Percentiles rank a stretch among this genome's conserved stretches.
Evolutionary conservation across 2,329 filamentous ascomycete genomes (phyloP).

Genomic region (Geosmithia morbida): DNA sequence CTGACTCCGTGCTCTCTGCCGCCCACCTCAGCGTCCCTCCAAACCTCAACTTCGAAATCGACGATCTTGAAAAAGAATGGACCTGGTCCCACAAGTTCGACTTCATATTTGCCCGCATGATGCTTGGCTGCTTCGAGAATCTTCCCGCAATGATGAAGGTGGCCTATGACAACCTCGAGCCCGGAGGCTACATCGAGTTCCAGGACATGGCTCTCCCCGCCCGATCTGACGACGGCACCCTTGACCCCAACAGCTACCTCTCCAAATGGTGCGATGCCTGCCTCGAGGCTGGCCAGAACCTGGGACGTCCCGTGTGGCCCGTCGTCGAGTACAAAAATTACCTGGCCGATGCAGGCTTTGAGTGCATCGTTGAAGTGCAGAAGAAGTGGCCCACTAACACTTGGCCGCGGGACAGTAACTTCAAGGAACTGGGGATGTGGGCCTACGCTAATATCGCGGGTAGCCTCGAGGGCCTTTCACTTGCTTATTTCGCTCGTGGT

Average conservation of each 20-base stretch:
- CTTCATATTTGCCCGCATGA: conserved; percentile 9
- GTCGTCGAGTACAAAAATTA: conserved; percentile 11
- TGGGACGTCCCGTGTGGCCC: conserved; percentile 12
- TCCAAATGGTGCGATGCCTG: conserved; percentile 13
- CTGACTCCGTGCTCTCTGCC: neutral
- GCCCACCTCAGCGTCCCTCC: conserved; percentile 7
- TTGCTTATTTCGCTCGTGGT: conserved; percentile 13
- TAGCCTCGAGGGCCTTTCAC: conserved; percentile 12
- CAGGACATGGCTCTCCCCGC: conserved; percentile 6
- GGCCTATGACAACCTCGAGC: conserved; percentile 7
- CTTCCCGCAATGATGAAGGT: conserved; percentile 8
- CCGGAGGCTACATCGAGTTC: conserved; percentile 10
- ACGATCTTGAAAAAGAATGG: conserved; percentile 11
- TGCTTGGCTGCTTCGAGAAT: conserved; percentile 7
- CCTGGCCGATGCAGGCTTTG: conserved; percentile 33
- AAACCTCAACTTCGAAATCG: conserved; percentile 10
- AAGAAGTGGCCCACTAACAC: conserved; percentile 32
- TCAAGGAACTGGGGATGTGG: conserved; percentile 32
- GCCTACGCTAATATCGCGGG: conserved; percentile 8
- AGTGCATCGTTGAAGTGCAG: conserved; percentile 27
- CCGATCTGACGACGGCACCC: conserved; percentile 6
- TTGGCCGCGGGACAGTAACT: conserved; percentile 32
- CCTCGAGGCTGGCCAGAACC: conserved; percentile 11
- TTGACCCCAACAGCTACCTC: conserved; percentile 7
- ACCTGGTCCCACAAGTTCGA: conserved; percentile 9